Evolutionary conservation across 2,329 filamentous ascomycete species (phyloP), one percentile per base, ranked within the genome.

Genomic region (Alternaria longipes): DNA sequence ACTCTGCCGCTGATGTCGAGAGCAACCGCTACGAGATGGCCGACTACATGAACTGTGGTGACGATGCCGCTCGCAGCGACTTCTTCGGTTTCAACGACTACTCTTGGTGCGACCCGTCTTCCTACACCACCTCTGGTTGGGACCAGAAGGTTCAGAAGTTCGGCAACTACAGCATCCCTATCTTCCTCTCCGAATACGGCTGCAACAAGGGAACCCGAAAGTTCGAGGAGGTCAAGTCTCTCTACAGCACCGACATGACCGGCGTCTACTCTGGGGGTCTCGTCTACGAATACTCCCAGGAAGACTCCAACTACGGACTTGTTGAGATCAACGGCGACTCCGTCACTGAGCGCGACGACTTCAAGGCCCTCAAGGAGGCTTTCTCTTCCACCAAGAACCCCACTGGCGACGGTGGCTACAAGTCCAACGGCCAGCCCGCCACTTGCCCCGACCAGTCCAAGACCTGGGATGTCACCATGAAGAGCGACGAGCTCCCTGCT

Each of bases 151-250:
- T 97, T 64, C 86, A 91, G 84, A 92, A 91, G 82, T 97, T 94
- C 81, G 89, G 87, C 65, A 87, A 91, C 78, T 97, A 97, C 79
- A 92, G 92, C 71, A 84, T 97, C 55, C 92, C 94, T 60, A 90
- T 97, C 75, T 97, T 97, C 88, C 86, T 99, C 55, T 97, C 94
- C 52, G 95, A 98, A 81, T 98, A 91, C 77, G 95, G 95, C 64
- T 99, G 95, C 85, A 90, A 87, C 81, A 90, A 87, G 76, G 93
- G 92, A 84, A 87, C 84, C 62, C 94, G 94, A 71, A 84, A 90
- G 74, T 99, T 97, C 74, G 84, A 88, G 61, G 94, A 97, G 82
- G 82, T 97, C 54, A 80, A 81, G 49, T 85, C 94, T 46, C 85
- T 99, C 59, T 98, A 97, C 90, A 87, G 84, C 80, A 81, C 80